Evolutionary conservation across 2,329 filamentous ascomycete genomes (phyloP).

Genomic region (Ascochyta pisi): DNA sequence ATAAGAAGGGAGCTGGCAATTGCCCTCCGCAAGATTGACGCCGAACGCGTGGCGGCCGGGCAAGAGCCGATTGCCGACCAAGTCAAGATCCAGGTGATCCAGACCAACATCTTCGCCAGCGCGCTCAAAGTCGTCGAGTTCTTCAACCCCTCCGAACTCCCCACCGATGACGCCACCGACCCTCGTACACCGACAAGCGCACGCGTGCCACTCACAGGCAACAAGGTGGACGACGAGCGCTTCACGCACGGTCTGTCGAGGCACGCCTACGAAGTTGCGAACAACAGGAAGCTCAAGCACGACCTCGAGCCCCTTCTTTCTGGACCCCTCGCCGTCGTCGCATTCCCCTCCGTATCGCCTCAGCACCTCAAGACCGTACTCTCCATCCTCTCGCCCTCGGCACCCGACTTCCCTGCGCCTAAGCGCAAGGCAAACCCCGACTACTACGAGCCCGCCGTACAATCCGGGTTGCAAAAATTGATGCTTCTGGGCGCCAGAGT

Average conservation of each 20-base stretch:
- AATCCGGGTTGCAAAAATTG: constrained; percentile 84
- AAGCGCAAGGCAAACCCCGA: constrained; percentile 76
- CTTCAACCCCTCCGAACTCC: constrained; percentile 56
- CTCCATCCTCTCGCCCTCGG: constrained; percentile 74
- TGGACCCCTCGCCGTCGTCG: constrained; percentile 80
- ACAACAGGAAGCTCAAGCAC: constrained; percentile 60
- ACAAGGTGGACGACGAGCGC: constrained; percentile 57
- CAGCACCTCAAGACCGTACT: constrained; percentile 83
- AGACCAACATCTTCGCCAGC: constrained; percentile 86
- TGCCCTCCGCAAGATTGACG: constrained; percentile 71
- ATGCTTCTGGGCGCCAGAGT: constrained; percentile 85
- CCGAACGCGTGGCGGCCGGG: constrained; percentile 67
- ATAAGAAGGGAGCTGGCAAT: constrained; percentile 72
- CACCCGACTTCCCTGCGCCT: constrained; percentile 76
- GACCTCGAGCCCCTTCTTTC: constrained; percentile 77
- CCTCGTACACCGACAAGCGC: constrained; percentile 45
- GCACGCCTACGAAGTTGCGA: constrained; percentile 59
- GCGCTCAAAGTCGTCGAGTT: constrained; percentile 88
- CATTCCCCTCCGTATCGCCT: constrained; percentile 83
- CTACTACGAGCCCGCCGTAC: constrained; percentile 80
- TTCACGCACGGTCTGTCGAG: constrained; percentile 67
- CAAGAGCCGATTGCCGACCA: constrained; percentile 60
- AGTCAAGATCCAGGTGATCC: constrained; percentile 81
- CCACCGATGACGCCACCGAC: constrained; percentile 36
- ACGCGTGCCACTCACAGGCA: constrained; percentile 38